phyloP scores from a whole-genome alignment of 495 filamentous ascomycete species.

The Penicillium maclennaniae region DNA sequence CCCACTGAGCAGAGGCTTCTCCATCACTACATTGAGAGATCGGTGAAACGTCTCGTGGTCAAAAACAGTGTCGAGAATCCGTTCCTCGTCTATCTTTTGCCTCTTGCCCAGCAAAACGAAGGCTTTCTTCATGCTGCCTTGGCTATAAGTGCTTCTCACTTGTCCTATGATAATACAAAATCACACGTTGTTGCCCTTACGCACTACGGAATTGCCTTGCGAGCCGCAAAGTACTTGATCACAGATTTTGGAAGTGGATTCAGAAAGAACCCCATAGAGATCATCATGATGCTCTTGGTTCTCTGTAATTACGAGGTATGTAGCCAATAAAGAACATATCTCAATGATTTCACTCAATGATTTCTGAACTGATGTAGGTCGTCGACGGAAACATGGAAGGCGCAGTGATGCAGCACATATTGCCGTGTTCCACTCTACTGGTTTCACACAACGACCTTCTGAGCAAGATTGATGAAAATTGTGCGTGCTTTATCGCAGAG shows the following conservation, averaged over 20 bases:
- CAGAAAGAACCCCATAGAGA: neutral
- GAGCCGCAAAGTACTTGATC: neutral
- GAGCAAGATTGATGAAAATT: neutral
- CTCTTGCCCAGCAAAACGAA: neutral
- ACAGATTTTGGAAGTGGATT: neutral
- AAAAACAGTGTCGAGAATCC: neutral
- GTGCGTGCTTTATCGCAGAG: slow-evolving; percentile 1
- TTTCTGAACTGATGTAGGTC: neutral
- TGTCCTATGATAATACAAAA: neutral
- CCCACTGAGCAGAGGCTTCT: neutral
- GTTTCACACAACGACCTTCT: neutral
- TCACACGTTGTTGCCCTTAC: neutral
- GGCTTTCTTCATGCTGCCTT: neutral
- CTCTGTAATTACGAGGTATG: slow-evolving; percentile 1
- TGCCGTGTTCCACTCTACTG: neutral
- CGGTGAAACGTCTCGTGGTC: neutral
- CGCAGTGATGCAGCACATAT: slow-evolving; percentile 1
- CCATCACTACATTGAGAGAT: neutral
- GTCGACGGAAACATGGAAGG: slow-evolving; percentile 1
- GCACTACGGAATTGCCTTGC: neutral
- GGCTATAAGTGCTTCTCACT: slow-evolving; percentile 1
- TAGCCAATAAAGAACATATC: neutral
- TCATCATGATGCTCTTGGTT: neutral
- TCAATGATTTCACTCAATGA: neutral
- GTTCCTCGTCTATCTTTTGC: neutral